phyloP scores from a whole-genome alignment of 176 grass and related monocot genomes.

The Hordeum vulgare region MorexV3_pseudomolecules_assembly NC_058524.1:139969648-139970147 shows the following conservation, averaged over 20 bases:
- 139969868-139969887: background rate
- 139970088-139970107: background rate
- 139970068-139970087: background rate
- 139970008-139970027: background rate
- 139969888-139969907: background rate
- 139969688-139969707: background rate
- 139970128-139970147: background rate
- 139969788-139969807: background rate
- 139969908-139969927: background rate
- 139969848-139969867: background rate
- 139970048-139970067: background rate
- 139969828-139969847: background rate
- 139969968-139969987: background rate
- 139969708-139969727: background rate
- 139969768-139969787: background rate
- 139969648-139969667: background rate
- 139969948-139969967: background rate
- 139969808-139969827: background rate
- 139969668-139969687: background rate
- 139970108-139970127: background rate
- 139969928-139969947: background rate
- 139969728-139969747: background rate
- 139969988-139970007: background rate
- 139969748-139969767: background rate
- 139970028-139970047: conserved; percentile 11